Base-by-base conservation (phyloP, 2,329 filamentous ascomycete genomes). In the Aspergillus hiratsukae region DNA sequence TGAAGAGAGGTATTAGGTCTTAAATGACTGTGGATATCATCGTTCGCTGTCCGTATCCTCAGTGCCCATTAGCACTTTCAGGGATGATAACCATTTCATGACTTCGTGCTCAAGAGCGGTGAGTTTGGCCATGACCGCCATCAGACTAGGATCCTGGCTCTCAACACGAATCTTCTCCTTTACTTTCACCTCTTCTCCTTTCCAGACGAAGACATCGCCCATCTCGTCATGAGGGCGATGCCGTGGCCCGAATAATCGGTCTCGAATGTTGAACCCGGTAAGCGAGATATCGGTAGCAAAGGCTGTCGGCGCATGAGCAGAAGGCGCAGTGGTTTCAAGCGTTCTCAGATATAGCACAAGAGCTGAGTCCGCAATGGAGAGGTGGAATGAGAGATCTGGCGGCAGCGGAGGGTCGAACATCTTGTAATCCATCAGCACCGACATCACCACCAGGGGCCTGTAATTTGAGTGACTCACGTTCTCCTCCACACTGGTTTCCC, bases 141-240 rank as follows among this genome's bases (percentile, higher is more conserved):
- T 86, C 61, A 97, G 71, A 64, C 86, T 92, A 1, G 93, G 93
- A 72, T 97, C 92, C 54, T 91, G 90, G 66, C 86, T 93, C 73
- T 96, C 92, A 1, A 97, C 87, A 43, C 89, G 82, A 4, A 96
- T 84, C 76, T 97, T 97, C 72, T 97, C 93, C 63, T 87, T 86
- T 48, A 97, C 93, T 61, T 85, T 87, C 2, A 97, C 91, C 59
- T 94, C 86, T 55, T 85, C 81, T 4, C 83, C 83, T 14, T 77
- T 78, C 74, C 83, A 97, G 3, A 77, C 79, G 72, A 96, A 97
- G 0, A 89, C 77, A 40, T 86, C 82, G 58, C 93, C 88, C 61
- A 87, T 86, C 74, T 97, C 93, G 72, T 92, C 89, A 71, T 92
- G 89, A 63, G 87, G 85, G 2, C 87, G 79, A 19, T 85, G 79